Conservation (phyloP, 108 stramenopile genomes). For the Aureococcus anophagefferens region DNA sequence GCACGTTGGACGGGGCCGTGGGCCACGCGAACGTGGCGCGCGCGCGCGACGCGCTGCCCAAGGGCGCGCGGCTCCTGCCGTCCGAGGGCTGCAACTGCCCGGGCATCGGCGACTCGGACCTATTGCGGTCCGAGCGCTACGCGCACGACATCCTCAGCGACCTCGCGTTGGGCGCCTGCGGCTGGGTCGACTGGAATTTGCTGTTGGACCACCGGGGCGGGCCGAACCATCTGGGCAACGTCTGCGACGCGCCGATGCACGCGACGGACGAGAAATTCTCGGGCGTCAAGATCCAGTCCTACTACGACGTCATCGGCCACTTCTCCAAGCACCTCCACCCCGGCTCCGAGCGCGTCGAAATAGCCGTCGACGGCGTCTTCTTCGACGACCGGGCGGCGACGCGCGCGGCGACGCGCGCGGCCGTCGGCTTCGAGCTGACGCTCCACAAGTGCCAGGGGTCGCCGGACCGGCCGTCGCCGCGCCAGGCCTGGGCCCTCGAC, state of each 20-base stretch:
- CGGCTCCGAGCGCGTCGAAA: conserved; percentile 52
- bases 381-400: conserved; percentile 38
- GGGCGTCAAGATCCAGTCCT: conserved; percentile 55
- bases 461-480: conserved; percentile 12
- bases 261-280: conserved; percentile 36
- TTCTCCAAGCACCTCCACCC: conserved; percentile 68
- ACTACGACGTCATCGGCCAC: conserved; percentile 79
- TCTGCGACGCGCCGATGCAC: conserved; percentile 72
- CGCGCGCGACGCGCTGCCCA: not conserved
- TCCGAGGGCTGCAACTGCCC: conserved; percentile 39
- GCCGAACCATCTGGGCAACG: conserved; percentile 81
- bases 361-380: conserved; percentile 40
- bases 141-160: conserved; percentile 84
- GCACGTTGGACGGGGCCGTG: conserved; percentile 74
- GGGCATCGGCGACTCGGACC: conserved; percentile 13
- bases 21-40: conserved; percentile 70
- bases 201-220: conserved; percentile 70
- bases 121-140: conserved; percentile 62
- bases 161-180: conserved; percentile 73
- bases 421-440: conserved; percentile 67
- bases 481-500: conserved; percentile 56
- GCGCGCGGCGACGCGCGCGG: conserved; percentile 63
- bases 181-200: conserved; percentile 85
- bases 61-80: conserved; percentile 25
- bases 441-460: conserved; percentile 79